Conservation (phyloP, 257 asterid genomes). For the Leptodermis oblonga region DNA sequence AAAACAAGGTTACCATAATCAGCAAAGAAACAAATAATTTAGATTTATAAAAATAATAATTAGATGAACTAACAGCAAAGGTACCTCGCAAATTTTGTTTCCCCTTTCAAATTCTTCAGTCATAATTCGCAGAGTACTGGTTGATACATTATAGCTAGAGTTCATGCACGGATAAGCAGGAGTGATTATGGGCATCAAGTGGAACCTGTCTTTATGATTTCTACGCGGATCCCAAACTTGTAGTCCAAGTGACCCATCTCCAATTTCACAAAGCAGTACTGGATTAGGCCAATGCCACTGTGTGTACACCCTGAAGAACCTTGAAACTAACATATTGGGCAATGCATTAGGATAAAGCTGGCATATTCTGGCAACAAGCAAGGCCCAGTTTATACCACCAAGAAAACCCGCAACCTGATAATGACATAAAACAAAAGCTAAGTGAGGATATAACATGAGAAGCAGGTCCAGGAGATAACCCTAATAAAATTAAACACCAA, state of each 20-base stretch:
- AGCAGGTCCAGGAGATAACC: background rate
- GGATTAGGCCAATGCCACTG: constrained; percentile 54
- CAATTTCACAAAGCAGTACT: constrained; percentile 40
- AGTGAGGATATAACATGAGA: background rate
- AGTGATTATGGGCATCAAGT: constrained; percentile 44
- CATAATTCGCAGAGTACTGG: constrained; percentile 45
- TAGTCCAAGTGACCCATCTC: constrained; percentile 38
- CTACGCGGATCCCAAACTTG: constrained; percentile 44
- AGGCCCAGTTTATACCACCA: constrained; percentile 44
- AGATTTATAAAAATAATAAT: too few relatives aligned
- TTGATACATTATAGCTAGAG: constrained; percentile 42
- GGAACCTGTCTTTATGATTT: constrained; percentile 33
- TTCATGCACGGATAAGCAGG: constrained; percentile 48
- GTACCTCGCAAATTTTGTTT: constrained; percentile 40
- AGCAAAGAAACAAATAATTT: background rate
- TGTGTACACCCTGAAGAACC: constrained; percentile 42
- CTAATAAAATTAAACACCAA: background rate
- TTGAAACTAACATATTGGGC: constrained; percentile 43
- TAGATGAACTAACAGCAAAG: background rate
- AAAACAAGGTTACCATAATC: background rate
- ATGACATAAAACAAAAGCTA: constrained; percentile 8
- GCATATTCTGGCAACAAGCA: constrained; percentile 40
- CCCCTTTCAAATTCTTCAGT: constrained; percentile 39
- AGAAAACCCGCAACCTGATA: constrained; percentile 37
- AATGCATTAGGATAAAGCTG: constrained; percentile 40